Evolutionary conservation across 140 eudicot species (phyloP), one percentile per base, ranked within the genome.

Genomic region (Oenanthe javanica): DNA sequence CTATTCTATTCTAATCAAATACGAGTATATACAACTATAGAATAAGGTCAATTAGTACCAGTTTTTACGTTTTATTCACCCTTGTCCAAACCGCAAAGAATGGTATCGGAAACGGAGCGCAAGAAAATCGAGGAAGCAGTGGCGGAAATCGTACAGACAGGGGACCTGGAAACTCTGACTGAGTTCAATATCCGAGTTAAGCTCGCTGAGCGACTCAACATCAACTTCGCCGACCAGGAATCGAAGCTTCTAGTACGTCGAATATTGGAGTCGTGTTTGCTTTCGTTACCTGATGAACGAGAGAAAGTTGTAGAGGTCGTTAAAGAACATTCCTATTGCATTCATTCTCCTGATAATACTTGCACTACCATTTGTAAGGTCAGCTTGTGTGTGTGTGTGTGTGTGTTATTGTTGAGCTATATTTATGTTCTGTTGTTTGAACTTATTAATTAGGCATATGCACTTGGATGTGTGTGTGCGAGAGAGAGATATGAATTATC

Each of bases 121-220:
- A 66, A 48, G 61, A 88, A 84, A 88, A 85, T 93, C 85, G 91
- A 89, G 80, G 76, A 85, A 72, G 82, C 93, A 23, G 90, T 91
- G 11, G 40, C 71, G 57, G 81, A 83, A 81, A 87, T 93, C 87
- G 90, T 93, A 0, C 81, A 84, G 48, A 6, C 52, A 51, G 82
- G 93, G 23, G 93, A 93, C 85, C 55, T 91, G 70, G 93, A 93
- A 38, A 83, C 84, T 52, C 82, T 83, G 19, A 93, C 92, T 69
- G 97, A 91, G 87, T 86, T 57, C 77, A 55, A 77, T 50, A 88
- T 93, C 70, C 91, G 98, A 38, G 75, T 54, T 36, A 82, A 79
- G 76, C 91, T 91, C 77, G 87, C 89, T 51, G 82, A 82, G 4
- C 88, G 80, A 27, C 92, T 93, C 76, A 85, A 88, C 54, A 14